Evolutionary conservation across 306 rosid species (phyloP), one percentile per base, ranked within the genome.

Genomic region (Prunus padus): DNA sequence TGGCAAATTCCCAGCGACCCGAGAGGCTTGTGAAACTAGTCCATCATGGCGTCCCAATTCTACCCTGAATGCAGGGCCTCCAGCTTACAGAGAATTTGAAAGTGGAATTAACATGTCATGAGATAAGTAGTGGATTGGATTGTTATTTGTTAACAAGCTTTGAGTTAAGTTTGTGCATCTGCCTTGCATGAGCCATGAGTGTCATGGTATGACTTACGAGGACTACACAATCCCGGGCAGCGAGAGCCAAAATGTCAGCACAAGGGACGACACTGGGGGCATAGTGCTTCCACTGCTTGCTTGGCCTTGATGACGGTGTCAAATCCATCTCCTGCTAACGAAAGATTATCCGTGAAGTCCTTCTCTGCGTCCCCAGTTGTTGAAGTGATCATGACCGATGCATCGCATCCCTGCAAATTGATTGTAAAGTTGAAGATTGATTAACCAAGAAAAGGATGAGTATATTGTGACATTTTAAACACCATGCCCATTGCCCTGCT

Each of bases 291-390:
- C 4, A 92, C 90, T 0, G 97, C 93, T 75, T 87, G 65, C 54
- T 95, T 95, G 3, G 96, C 97, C 67, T 92, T 87, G 8, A 84
- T 54, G 1, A 92, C 91, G 2, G 97, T 92, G 83, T 92, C 97
- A 77, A 95, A 92, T 0, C 98, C 98, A 83, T 92, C 98, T 84
- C 97, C 97, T 0, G 98, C 83, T 3, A 95, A 81, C 0, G 98
- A 92, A 10, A 90, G 81, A 71, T 92, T 92, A 22, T 90, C 95
- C 0, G 46, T 0, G 0, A 86, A 82, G 67, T 95, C 93, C 69
- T 92, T 95, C 83, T 90, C 97, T 47, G 98, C 96, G 42, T 90
- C 93, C 20, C 88, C 87, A 18, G 87, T 88, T 50, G 89, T 78
- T 0, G 93, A 87, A 0, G 84, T n/a, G 2, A 92, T 92, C 70